Conservation (phyloP, 768 basidiomycete species). For the Termitomyces sp. region DNA sequence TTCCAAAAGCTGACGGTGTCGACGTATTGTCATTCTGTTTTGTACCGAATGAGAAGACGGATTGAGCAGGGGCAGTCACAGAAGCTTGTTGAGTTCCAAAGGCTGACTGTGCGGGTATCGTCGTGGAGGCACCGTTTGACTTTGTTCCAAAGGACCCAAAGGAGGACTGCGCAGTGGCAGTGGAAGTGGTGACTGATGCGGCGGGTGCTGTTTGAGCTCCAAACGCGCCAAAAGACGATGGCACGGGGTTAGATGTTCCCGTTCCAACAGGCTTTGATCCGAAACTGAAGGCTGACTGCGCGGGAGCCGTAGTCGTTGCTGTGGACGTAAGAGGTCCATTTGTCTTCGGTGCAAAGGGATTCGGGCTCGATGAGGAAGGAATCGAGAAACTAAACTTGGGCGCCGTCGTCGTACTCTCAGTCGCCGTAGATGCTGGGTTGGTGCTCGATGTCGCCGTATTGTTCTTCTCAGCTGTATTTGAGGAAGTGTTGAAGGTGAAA, state of each 20-base stretch:
- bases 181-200: neutral
- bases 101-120: neutral
- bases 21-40: slow-evolving; percentile 1
- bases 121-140: neutral
- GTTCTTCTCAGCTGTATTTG: slow-evolving; percentile 9
- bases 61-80: neutral
- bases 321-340: neutral
- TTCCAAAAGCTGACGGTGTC: slow-evolving; percentile 1
- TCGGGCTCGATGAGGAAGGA: slow-evolving; percentile 1
- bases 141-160: neutral
- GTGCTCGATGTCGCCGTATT: neutral
- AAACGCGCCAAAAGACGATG: neutral
- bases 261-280: neutral
- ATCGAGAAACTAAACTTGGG: slow-evolving; percentile 14
- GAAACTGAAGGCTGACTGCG: neutral
- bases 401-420: slow-evolving; percentile 1
- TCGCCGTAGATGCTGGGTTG: neutral
- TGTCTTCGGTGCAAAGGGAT: neutral
- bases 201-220: neutral
- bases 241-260: neutral
- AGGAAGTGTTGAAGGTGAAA: slow-evolving; percentile 17
- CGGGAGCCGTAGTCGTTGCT: neutral
- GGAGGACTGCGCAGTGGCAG: neutral
- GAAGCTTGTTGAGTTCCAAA: slow-evolving; percentile 4
- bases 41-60: slow-evolving; percentile 1